A percentile compares a stretch with the other conserved stretches of the same genome.
Conservation (phyloP, 2,329 filamentous ascomycete species). For the Colletotrichum viniferum region DNA sequence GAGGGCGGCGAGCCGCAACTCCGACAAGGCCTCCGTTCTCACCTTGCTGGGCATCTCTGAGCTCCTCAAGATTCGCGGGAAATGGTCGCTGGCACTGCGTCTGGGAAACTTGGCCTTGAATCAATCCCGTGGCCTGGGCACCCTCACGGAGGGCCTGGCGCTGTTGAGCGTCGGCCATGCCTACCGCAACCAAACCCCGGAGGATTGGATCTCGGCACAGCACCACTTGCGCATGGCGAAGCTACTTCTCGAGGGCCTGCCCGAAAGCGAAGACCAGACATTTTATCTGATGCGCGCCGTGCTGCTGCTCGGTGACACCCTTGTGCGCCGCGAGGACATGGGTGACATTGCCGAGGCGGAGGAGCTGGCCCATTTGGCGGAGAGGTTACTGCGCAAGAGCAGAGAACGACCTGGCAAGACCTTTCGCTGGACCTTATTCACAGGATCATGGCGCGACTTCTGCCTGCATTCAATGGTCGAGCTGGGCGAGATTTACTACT, state of each 20-base stretch:
- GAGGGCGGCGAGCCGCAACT: conserved; percentile 21
- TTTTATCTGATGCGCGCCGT: conserved; percentile 22
- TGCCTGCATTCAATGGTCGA: conserved; percentile 26
- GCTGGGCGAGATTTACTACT: conserved; percentile 26
- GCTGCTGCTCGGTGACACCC: conserved; percentile 23
- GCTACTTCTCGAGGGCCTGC: conserved; percentile 13
- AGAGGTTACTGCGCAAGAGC: conserved; percentile 10
- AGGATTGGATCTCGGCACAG: conserved; percentile 18
- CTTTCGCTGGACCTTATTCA: conserved; percentile 17
- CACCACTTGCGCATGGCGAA: conserved; percentile 20
- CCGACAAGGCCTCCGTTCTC: conserved; percentile 17
- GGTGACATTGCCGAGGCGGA: conserved; percentile 20
- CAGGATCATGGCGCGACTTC: conserved; percentile 22
- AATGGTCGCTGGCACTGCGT: conserved; percentile 15
- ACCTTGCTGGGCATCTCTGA: conserved; percentile 16
- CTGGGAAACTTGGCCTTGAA: conserved; percentile 8
- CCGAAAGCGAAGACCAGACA: conserved; percentile 13
- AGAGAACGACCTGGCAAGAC: conserved; percentile 2
- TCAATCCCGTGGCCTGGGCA: conserved; percentile 9
- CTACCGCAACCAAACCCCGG: conserved; percentile 21
- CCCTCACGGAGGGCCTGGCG: conserved; percentile 20
- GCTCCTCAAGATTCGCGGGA: conserved; percentile 19
- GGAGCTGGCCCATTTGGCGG: conserved; percentile 12
- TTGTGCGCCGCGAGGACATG: conserved; percentile 21
- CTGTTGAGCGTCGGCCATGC: conserved; percentile 21